Evolutionary conservation across 805 yeast species (phyloP).

Genomic region (Wickerhamiella lipophila): DNA sequence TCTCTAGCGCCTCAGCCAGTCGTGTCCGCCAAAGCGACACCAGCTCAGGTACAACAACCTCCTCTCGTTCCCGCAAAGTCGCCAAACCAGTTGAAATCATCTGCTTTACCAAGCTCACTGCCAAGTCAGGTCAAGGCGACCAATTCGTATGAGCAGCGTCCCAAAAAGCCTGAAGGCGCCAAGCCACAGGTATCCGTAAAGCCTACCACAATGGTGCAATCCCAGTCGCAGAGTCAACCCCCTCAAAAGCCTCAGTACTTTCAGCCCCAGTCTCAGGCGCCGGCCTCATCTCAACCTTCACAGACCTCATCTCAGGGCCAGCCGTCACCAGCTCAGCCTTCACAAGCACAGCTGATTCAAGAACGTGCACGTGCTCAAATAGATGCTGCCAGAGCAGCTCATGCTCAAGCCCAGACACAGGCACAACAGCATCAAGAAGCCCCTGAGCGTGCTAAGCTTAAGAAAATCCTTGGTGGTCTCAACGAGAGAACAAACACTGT

Average conservation of each 20-base stretch:
- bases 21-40: not conserved
- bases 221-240: not conserved
- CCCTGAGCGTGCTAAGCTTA: conserved; percentile 18
- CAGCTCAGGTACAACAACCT: too few species aligned
- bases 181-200: conserved; percentile 1
- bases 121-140: not conserved
- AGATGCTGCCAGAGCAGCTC: conserved; percentile 9
- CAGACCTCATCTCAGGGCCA: not conserved
- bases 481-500: conserved; percentile 27
- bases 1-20: not conserved
- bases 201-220: not conserved
- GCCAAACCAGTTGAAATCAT: not conserved
- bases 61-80: not conserved
- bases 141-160: not conserved
- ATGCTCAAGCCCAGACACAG: conserved; percentile 4
- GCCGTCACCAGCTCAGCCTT: not conserved
- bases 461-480: conserved; percentile 27
- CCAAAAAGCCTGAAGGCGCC: not conserved
- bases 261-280: not conserved
- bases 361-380: conserved; percentile 15
- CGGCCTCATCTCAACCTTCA: too few species aligned
- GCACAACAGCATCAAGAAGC: not conserved
- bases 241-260: not conserved
- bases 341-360: conserved; percentile 11
- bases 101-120: not conserved